Evolutionary conservation across 768 basidiomycete genomes (phyloP), one percentile per base, ranked within the genome.

Genomic region (Gymnopilus dilepis): DNA sequence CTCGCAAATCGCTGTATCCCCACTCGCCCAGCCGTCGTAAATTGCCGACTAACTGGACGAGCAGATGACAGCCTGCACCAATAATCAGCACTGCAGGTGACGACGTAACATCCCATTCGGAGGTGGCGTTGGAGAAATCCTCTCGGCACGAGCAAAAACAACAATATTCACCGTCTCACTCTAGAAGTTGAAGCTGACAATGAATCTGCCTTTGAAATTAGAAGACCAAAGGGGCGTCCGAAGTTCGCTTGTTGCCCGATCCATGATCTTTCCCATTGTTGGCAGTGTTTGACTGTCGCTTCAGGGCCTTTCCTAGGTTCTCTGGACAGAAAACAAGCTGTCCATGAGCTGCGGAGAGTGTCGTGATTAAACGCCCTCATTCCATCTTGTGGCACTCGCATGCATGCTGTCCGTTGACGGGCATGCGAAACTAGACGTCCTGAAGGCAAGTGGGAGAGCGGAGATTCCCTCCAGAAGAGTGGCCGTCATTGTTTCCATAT

Each of bases 131-230:
- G 11, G 22, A 40, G 24, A 19, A 33, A 15, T 13, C 34, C 37
- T 54, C 21, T 47, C 28, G 26, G 47, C 45, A 47, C 38, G n/a
- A n/a, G n/a, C n/a, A 31, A 24, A 53, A 53, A 47, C 26, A 12
- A 31, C 19, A 45, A 3, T 51, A 52, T 58, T 42, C 13, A 42
- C 53, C 30, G 37, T 59, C 43, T 38, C 53, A 37, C 53, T 37
- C 63, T 50, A 41, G 50, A 47, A 45, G 19, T 19, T 43, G 13
- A 56, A 59, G 60, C 61, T 67, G 67, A 61, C 63, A 61, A 61
- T 63, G 60, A 59, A 65, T 65, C 61, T 65, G 64, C 55, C 58
- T 51, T 63, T 63, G 64, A 63, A 67, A 57, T 56, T 59, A 38
- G 5, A 64, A 48, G 22, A 57, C 24, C 43, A 58, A 58, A 41